A percentile compares a stretch with the other conserved stretches of the same genome.
Evolutionary conservation across 805 yeast species (phyloP).

Genomic region (Kluyveromyces dobzhanskii): DNA sequence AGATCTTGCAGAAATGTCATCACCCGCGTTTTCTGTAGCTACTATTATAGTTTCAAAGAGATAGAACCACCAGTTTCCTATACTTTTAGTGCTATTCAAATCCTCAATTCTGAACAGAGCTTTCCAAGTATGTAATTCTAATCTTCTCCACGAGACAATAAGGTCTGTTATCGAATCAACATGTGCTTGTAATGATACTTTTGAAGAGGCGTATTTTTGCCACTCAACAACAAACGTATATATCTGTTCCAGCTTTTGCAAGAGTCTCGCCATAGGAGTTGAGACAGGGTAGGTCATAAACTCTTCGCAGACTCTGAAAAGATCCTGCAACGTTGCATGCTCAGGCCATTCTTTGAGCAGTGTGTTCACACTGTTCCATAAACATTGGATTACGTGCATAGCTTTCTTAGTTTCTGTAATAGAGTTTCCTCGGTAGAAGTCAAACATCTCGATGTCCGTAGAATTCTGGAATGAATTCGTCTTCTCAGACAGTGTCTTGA

Average conservation of each 20-base stretch:
- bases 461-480: constrained; percentile 23
- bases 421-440: constrained; percentile 60
- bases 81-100: constrained; percentile 33
- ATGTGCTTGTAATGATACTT: constrained; percentile 52
- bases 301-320: constrained; percentile 57
- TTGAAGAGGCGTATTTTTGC: constrained; percentile 83
- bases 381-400: constrained; percentile 36
- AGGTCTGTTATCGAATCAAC: constrained; percentile 53
- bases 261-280: constrained; percentile 67
- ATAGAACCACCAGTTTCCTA: constrained; percentile 89
- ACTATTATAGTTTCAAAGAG: constrained; percentile 69
- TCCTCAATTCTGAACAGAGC: constrained; percentile 63
- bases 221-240: constrained; percentile 80
- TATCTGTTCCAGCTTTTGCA: constrained; percentile 80
- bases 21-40: constrained; percentile 23
- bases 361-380: constrained; percentile 37
- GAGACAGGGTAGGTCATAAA: constrained; percentile 50
- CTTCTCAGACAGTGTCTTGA: constrained; percentile 30
- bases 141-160: constrained; percentile 83
- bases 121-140: constrained; percentile 84
- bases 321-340: constrained; percentile 75
- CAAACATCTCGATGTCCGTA: constrained; percentile 22
- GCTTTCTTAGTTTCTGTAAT: constrained; percentile 56
- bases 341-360: constrained; percentile 82
- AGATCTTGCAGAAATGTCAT: neutral